Base-by-base conservation (phyloP, 1,284 basidiomycete species). In the Wolfiporia cocos region DNA sequence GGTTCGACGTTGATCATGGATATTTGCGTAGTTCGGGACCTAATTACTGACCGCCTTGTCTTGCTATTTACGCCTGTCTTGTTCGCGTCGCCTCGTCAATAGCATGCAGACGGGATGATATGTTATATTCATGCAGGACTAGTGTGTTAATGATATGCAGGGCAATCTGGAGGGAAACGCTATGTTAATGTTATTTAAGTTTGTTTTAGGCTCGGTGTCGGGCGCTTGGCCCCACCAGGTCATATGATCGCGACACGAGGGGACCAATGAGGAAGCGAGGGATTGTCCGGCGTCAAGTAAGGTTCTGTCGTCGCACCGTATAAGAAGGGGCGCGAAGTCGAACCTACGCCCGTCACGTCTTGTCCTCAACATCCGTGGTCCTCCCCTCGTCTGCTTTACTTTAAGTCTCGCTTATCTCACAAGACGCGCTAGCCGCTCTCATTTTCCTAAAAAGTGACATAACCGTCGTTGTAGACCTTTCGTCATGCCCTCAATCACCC, bases 401-500 rank as follows among this genome's bases (percentile, higher is more conserved):
- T 36, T 49, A 53, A 42, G 17, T 37, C 18, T 41, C 22, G 22
- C 47, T 42, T 49, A 40, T 48, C 42, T 40, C 22, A 34, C 14
- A 28, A 9, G 23, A 34, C 39, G 56, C 55, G 58, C 55, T 49
- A 60, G 58, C 44, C 58, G 58, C 34, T 48, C 22, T 21, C 34
- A 32, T 38, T 33, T 29, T 24, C 44, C 14, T 37, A 5, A 37
- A 38, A 24, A 30, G 23, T 23, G 22, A 24, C 20, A 38, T 42
- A 28, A 37, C 18, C 49, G 36, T 31, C 34, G 38, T 39, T 39
- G 30, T 44, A 37, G 37, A 23, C 43, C 47, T 10, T 12, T 43
- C 37, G 45, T 42, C 50, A 69, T 71, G 71, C 62, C 62, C 49
- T 64, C 60, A 41, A 47, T 68, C 51, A 54, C 59, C 47, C 63